A percentile compares a stretch with the other conserved stretches of the same genome.
Evolutionary conservation across 2,329 filamentous ascomycete species (phyloP).

Genomic region (Myriosclerotinia curreyana): DNA sequence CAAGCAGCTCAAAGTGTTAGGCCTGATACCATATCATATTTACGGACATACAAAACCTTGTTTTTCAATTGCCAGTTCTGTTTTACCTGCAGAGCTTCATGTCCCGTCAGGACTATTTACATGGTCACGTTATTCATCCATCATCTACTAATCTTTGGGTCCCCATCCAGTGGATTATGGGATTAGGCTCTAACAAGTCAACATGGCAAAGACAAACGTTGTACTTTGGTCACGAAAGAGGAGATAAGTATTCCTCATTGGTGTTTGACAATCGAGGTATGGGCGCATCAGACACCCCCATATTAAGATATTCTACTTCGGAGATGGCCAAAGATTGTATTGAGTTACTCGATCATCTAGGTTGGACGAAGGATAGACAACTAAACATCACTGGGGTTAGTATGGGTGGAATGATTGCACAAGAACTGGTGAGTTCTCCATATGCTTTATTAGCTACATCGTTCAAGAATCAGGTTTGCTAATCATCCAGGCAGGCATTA

Average conservation of each 20-base stretch:
- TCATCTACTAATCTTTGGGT: constrained; percentile 23
- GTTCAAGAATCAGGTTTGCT: neutral
- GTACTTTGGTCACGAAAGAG: constrained; percentile 72
- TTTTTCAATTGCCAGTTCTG: neutral
- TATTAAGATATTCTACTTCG: constrained; percentile 73
- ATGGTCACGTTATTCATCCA: neutral
- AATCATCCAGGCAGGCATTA: constrained; percentile 41
- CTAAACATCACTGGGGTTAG: constrained; percentile 74
- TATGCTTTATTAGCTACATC: constrained; percentile 17
- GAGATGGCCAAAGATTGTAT: constrained; percentile 79
- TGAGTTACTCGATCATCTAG: constrained; percentile 66
- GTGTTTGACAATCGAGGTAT: constrained; percentile 81
- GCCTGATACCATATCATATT: no score
- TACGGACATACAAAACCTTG: neutral
- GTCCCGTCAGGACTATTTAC: neutral
- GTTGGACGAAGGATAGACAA: constrained; percentile 59
- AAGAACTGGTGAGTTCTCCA: constrained; percentile 60
- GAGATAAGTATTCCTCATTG: constrained; percentile 67
- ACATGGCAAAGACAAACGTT: constrained; percentile 82
- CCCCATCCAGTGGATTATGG: constrained; percentile 68
- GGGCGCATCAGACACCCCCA: constrained; percentile 73
- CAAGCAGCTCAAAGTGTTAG: neutral
- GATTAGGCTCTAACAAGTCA: constrained; percentile 65
- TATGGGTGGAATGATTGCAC: constrained; percentile 90
- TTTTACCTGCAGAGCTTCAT: neutral